Evolutionary conservation across 352 stramenopile species (phyloP).

Genomic region (Phytophthora crassamura): DNA sequence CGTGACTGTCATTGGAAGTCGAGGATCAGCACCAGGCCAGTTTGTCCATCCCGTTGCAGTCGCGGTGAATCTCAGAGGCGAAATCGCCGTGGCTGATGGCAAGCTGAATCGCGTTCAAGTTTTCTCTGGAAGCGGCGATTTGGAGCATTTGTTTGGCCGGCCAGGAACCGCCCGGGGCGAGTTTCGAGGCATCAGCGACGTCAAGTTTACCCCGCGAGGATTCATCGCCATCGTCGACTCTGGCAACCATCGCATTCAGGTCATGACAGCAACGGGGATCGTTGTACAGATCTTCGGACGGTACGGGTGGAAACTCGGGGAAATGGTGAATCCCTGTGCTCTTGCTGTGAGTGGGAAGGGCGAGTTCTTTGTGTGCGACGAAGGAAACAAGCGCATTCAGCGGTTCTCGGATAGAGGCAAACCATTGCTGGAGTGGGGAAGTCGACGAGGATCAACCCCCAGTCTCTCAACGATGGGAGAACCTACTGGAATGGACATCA

Average conservation of each 20-base stretch:
- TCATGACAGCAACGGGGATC: slow-evolving; percentile 54
- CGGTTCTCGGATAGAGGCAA: slow-evolving; percentile 53
- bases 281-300: slow-evolving; percentile 48
- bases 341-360: slow-evolving; percentile 49
- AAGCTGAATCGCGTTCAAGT: slow-evolving; percentile 65
- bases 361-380: slow-evolving; percentile 67
- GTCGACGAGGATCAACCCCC: slow-evolving; percentile 23
- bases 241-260: slow-evolving; percentile 65
- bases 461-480: neutral
- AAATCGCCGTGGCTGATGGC: slow-evolving; percentile 65
- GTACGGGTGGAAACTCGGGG: slow-evolving; percentile 35
- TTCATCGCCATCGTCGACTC: slow-evolving; percentile 59
- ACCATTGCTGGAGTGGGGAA: slow-evolving; percentile 54
- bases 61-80: slow-evolving; percentile 54
- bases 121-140: slow-evolving; percentile 57
- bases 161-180: slow-evolving; percentile 48
- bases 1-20: slow-evolving; percentile 37
- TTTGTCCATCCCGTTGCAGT: slow-evolving; percentile 60
- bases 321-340: slow-evolving; percentile 49
- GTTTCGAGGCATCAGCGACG: slow-evolving; percentile 52
- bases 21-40: slow-evolving; percentile 46
- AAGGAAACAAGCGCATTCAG: slow-evolving; percentile 69
- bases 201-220: slow-evolving; percentile 62
- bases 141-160: slow-evolving; percentile 59
- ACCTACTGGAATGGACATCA: neutral